Evolutionary conservation across 306 rosid species (phyloP).

Genomic region (Boehmeria nivea): DNA sequence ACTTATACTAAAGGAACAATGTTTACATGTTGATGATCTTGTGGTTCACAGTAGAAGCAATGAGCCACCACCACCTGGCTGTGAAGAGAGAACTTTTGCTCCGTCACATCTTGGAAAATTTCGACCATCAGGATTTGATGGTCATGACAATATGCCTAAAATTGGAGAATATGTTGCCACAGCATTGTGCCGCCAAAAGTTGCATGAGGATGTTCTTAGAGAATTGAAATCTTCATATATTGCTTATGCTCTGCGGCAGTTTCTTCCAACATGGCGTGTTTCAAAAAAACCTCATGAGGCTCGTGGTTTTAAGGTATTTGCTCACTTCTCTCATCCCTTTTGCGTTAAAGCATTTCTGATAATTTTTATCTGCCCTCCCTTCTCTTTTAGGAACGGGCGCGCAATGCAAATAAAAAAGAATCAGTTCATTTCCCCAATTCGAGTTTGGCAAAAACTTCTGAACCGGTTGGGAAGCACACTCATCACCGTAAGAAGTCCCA

Average conservation of each 20-base stretch:
- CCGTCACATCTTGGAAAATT: constrained; percentile 33
- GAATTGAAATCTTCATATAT: constrained; percentile 50
- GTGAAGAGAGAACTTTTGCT: constrained; percentile 32
- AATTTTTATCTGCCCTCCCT: constrained; percentile 10
- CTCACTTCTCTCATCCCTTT: not conserved
- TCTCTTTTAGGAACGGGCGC: constrained; percentile 38
- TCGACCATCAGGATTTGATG: constrained; percentile 44
- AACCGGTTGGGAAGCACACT: constrained; percentile 40
- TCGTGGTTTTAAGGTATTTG: constrained; percentile 41
- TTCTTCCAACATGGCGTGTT: constrained; percentile 32
- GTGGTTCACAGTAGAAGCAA: constrained; percentile 37
- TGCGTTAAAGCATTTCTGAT: constrained; percentile 18
- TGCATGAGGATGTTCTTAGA: constrained; percentile 60
- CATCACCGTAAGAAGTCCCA: constrained; percentile 48
- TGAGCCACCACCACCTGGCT: constrained; percentile 64
- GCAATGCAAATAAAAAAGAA: constrained; percentile 15
- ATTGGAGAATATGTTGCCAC: constrained; percentile 62
- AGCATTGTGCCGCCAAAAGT: constrained; percentile 75
- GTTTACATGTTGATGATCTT: constrained; percentile 26
- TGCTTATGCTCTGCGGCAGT: constrained; percentile 36
- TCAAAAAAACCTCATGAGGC: constrained; percentile 35
- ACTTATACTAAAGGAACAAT: constrained; percentile 51
- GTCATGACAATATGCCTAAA: constrained; percentile 43
- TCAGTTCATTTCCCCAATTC: constrained; percentile 11
- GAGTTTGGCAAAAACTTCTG: constrained; percentile 33